Evolutionary conservation across 140 eudicot species (phyloP), one percentile per base, ranked within the genome.

Genomic region (Oenanthe javanica): DNA sequence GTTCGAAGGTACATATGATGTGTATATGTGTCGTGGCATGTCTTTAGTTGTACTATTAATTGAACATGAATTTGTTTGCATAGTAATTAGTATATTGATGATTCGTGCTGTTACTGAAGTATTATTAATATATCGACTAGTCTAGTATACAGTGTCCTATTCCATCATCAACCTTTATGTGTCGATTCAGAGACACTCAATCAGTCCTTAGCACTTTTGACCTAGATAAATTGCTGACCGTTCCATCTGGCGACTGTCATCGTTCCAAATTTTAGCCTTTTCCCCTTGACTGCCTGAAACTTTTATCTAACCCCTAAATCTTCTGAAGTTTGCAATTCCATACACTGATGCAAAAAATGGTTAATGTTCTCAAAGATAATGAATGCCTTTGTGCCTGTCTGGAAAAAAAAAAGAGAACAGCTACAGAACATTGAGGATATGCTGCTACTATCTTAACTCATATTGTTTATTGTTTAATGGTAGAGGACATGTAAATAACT

Each of bases 1-100:
- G 97, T 82, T 87, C 97, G 49, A 86, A 86, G 97, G 97, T 91
- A 85, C 52, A 21, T 12, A 66, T 25, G 25, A 61, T 59, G 77
- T 76, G 14, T 46, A 12, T 51, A 47, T 50, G 79, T 25, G 19
- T 40, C 6, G 5, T 57, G 15, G 40, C 21, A 57, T 72, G 19
- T 43, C 49, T 40, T 72, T 21, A 18, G 18, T 19, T 72, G 27
- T 19, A 43, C 51, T 43, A 43, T 72, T 25, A 31, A 8, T 14
- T 16, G 14, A 6, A 43, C 49, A 72, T 72, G 77, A 72, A 40
- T 42, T 72, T 3, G 12, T 43, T 72, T 38, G 52, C 77, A 16
- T 8, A 72, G 36, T 31, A 31, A 31, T 31, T 31, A 31, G 46
- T 70, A 43, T 36, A 42, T 38, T 1, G 31, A 72, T 72, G 21